Conservation (phyloP, 768 basidiomycete species). For the Thelephora ganbajun region DNA sequence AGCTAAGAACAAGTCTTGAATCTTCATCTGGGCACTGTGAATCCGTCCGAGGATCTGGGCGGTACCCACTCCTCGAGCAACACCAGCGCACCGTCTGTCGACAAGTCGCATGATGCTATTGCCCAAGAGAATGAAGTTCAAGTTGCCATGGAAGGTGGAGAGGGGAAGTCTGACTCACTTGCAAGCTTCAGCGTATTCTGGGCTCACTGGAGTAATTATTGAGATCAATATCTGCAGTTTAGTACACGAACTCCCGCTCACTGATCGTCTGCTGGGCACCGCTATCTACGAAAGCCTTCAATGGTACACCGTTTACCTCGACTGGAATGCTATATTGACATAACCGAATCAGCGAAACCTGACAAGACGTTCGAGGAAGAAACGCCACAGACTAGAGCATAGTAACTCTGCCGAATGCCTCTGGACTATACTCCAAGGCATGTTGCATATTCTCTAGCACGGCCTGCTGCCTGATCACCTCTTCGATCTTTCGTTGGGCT, state of each 20-base stretch:
- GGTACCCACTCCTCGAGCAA: slow-evolving; percentile 89
- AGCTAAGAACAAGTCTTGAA: slow-evolving; percentile 71
- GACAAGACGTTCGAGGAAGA: slow-evolving; percentile 2
- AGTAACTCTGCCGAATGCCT: slow-evolving; percentile 83
- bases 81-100: slow-evolving; percentile 76
- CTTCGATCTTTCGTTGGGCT: slow-evolving; percentile 87
- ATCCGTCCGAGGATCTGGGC: slow-evolving; percentile 90
- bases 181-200: slow-evolving; percentile 83
- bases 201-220: slow-evolving; percentile 49
- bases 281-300: slow-evolving; percentile 97
- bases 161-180: slow-evolving; percentile 35
- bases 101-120: slow-evolving; percentile 83
- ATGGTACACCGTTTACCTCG: slow-evolving; percentile 81
- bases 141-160: background rate
- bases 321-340: slow-evolving; percentile 52
- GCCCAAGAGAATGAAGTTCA: background rate
- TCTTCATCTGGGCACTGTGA: slow-evolving; percentile 84
- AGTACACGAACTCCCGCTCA: slow-evolving; percentile 22
- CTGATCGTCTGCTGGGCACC: slow-evolving; percentile 97
- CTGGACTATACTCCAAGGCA: slow-evolving; percentile 87
- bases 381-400: slow-evolving; percentile 84
- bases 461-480: slow-evolving; percentile 79
- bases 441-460: slow-evolving; percentile 88
- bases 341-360: background rate
- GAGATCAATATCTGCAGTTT: background rate